Percentiles rank a stretch among this genome's conserved stretches.
phyloP scores from a whole-genome alignment of 768 basidiomycete species.

The Rhizopogon sp. region DNA sequence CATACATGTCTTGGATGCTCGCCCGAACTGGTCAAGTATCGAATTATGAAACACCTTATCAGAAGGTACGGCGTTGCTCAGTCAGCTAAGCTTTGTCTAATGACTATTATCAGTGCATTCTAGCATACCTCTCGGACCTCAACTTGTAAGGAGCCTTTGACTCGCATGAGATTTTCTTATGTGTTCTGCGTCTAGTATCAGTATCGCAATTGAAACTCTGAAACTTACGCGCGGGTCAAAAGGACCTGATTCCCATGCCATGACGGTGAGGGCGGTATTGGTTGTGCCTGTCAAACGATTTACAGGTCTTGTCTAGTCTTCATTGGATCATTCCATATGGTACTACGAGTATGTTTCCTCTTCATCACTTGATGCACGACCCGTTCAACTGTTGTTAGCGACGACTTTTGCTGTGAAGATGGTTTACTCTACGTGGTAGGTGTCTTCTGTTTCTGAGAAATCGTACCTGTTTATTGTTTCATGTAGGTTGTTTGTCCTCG shows the following conservation, averaged over 20 bases:
- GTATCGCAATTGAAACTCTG: conserved; percentile 46
- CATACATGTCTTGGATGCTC: conserved; percentile 77
- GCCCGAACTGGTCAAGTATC: conserved; percentile 52
- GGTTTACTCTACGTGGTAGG: conserved; percentile 77
- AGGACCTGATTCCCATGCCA: conserved; percentile 47
- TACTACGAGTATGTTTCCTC: conserved; percentile 59
- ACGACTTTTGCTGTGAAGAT: conserved; percentile 72
- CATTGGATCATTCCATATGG: conserved; percentile 75
- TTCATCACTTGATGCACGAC: not conserved
- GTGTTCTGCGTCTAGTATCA: conserved; percentile 40
- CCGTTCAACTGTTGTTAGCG: conserved; percentile 32
- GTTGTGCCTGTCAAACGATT: conserved; percentile 1
- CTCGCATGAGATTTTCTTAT: conserved; percentile 1
- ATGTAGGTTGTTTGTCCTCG: conserved; percentile 59
- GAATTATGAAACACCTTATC: conserved; percentile 64
- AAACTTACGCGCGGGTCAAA: conserved; percentile 45
- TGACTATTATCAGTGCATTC: conserved; percentile 52
- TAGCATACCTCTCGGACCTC: conserved; percentile 75
- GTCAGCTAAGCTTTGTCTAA: conserved; percentile 1
- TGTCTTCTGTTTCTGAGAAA: conserved; percentile 4
- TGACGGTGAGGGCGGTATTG: conserved; percentile 47
- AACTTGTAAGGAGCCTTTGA: conserved; percentile 51
- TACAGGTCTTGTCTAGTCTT: conserved; percentile 39
- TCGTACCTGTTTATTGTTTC: not conserved
- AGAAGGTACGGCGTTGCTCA: conserved; percentile 47